Percentiles rank a stretch among this genome's conserved stretches.
phyloP scores from a whole-genome alignment of 257 asterid genomes.

The Handroanthus guayacan region DNA sequence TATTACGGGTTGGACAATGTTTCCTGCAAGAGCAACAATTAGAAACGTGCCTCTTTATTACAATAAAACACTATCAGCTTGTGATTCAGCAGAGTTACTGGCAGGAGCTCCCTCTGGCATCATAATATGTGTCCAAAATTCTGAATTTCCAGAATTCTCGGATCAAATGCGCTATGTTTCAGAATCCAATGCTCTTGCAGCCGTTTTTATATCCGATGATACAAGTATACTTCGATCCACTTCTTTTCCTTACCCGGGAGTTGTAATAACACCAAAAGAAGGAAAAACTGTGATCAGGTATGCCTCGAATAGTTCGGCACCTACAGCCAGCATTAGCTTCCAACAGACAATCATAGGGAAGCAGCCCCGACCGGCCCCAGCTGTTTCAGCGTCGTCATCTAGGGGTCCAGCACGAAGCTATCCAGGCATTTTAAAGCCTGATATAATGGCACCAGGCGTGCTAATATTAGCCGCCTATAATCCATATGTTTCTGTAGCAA shows the following conservation, averaged over 20 bases:
- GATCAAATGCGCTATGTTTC: conserved; percentile 35
- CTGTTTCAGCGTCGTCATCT: conserved; percentile 49
- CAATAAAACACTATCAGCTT: conserved; percentile 48
- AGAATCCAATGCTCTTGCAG: conserved; percentile 39
- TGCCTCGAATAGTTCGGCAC: conserved; percentile 34
- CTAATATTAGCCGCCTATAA: conserved; percentile 49
- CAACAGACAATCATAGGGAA: conserved; percentile 58
- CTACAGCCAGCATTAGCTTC: conserved; percentile 55
- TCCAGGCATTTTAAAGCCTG: conserved; percentile 64
- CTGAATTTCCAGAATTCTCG: conserved; percentile 26
- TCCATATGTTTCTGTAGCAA: conserved; percentile 32
- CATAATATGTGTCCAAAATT: conserved; percentile 45
- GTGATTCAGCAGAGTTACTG: conserved; percentile 44
- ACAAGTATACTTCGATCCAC: conserved; percentile 33
- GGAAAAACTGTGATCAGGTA: conserved; percentile 45
- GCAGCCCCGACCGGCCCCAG: conserved; percentile 57
- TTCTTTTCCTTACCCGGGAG: conserved; percentile 44
- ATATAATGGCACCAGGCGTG: conserved; percentile 64
- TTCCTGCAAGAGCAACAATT: conserved; percentile 45
- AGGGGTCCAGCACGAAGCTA: conserved; percentile 61
- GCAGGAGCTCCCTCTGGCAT: conserved; percentile 37
- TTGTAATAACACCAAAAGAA: conserved; percentile 49
- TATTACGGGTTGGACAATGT: conserved; percentile 57
- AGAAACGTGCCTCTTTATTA: conserved; percentile 49
- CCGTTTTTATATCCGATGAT: conserved; percentile 52